phyloP scores from a whole-genome alignment of 352 stramenopile genomes.

The Discostella stelligera region DNA sequence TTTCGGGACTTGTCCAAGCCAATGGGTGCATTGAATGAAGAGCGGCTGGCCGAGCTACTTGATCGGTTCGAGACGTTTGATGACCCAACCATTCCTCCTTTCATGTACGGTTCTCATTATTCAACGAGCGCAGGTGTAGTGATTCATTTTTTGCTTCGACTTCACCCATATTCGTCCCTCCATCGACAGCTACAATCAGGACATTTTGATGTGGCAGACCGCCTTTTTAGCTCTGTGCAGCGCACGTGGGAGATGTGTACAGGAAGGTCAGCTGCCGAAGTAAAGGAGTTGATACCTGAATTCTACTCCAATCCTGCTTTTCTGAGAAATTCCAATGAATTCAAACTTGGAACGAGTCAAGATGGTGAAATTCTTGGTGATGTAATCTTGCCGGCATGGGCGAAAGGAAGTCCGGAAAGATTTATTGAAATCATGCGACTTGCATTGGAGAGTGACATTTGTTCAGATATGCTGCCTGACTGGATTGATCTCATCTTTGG shows the following conservation, averaged over 20 bases:
- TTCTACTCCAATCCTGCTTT: slow-evolving; percentile 96
- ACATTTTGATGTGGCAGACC: slow-evolving; percentile 97
- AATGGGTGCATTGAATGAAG: slow-evolving; percentile 93
- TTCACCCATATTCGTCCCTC: slow-evolving; percentile 94
- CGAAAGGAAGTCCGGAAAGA: slow-evolving; percentile 88
- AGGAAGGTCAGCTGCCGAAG: slow-evolving; percentile 90
- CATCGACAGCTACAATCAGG: slow-evolving; percentile 92
- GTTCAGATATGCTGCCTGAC: slow-evolving; percentile 93
- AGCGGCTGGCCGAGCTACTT: slow-evolving; percentile 82
- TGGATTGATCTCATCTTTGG: slow-evolving; percentile 99
- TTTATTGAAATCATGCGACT: slow-evolving; percentile 94
- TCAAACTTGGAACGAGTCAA: slow-evolving; percentile 92
- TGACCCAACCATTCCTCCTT: slow-evolving; percentile 85
- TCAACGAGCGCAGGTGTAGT: slow-evolving; percentile 95
- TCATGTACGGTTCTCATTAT: slow-evolving; percentile 94
- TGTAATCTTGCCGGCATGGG: slow-evolving; percentile 92
- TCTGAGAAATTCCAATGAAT: slow-evolving; percentile 92
- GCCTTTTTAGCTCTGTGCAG: slow-evolving; percentile 92
- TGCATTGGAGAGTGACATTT: slow-evolving; percentile 92
- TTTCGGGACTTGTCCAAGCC: slow-evolving; percentile 96
- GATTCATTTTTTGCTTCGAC: slow-evolving; percentile 94
- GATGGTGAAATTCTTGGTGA: slow-evolving; percentile 87
- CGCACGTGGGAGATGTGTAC: slow-evolving; percentile 97
- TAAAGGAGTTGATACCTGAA: slow-evolving; percentile 98
- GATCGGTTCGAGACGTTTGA: slow-evolving; percentile 87